phyloP scores from a whole-genome alignment of 2,329 filamentous ascomycete species.

The Diaporthe caulivora region DNA sequence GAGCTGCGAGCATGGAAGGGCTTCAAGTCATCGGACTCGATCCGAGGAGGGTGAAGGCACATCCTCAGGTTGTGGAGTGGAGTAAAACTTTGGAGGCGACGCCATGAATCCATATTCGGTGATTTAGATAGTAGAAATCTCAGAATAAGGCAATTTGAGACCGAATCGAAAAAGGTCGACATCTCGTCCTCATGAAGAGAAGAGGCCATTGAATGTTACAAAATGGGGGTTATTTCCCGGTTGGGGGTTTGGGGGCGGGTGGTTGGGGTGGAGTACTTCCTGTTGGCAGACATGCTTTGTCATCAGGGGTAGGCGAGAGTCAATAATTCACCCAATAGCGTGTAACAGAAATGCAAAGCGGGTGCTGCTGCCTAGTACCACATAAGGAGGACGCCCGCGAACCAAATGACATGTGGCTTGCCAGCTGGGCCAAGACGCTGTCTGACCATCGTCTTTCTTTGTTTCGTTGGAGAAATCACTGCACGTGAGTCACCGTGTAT shows the following conservation, averaged over 20 bases:
- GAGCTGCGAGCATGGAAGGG: conserved; percentile 33
- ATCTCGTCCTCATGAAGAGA: background rate
- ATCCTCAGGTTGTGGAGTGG: conserved; percentile 34
- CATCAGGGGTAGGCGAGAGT: background rate
- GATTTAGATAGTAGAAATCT: background rate
- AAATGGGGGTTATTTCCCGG: background rate
- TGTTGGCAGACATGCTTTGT: background rate
- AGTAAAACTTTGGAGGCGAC: background rate
- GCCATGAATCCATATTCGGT: background rate
- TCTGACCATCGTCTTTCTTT: background rate
- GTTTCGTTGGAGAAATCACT: background rate
- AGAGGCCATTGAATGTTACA: background rate
- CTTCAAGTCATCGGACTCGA: conserved; percentile 37
- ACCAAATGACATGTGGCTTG: background rate
- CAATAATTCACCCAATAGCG: conserved; percentile 23
- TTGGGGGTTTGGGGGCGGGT: background rate
- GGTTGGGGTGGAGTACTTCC: background rate
- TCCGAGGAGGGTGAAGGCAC: conserved; percentile 30
- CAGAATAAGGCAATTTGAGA: background rate
- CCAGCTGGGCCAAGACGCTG: background rate
- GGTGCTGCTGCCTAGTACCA: background rate
- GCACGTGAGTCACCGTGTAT: background rate
- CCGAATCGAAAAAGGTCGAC: background rate
- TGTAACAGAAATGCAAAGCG: conserved; percentile 18
- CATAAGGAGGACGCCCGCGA: background rate